Evolutionary conservation across 2,329 filamentous ascomycete genomes (phyloP), one percentile per base, ranked within the genome.

Genomic region (Piedraia hortae): DNA sequence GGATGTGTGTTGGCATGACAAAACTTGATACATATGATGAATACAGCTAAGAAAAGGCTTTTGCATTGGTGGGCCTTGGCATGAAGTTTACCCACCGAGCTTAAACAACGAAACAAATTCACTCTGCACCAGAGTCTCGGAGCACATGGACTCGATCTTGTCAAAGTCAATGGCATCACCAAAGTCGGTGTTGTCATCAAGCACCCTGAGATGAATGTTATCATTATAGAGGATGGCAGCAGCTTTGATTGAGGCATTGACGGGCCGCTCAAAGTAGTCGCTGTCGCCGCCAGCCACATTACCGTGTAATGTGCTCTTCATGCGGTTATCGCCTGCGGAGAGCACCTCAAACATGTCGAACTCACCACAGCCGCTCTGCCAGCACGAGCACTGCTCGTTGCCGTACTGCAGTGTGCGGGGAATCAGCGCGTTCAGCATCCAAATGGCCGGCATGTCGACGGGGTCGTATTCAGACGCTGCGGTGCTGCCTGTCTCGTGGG

Each of bases 281-380:
- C 60, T 64, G 39, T 64, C 62, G 23, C 70, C 69, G 15, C 60
- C 66, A 13, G 59, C 50, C 21, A 57, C 50, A 31, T 62, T 58
- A 15, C 45, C 44, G 45, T 78, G 71, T 34, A 77, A 52, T 9
- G 69, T 73, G 17, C 62, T 65, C 48, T 72, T 77, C 45, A 62
- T 59, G 36, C 62, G 62, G 19, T 48, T 54, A 39, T 68, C 62
- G 13, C 70, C 71, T 1, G 54, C 41, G 28, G 56, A 52, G 18
- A 80, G 59, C 12, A 73, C 55, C 47, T 80, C 73, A 35, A 69
- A 65, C 24, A 78, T 54, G 36, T 82, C 73, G 29, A 71, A 60
- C 47, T 82, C 73, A 34, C 69, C 71, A 39, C 72, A 78, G 16
- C 61, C 62, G 35, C 38, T 52, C 7, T 44, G 45, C 70, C 70